Conservation (phyloP, 208 protist genomes). For the Endotrypanum monterogeii region DNA sequence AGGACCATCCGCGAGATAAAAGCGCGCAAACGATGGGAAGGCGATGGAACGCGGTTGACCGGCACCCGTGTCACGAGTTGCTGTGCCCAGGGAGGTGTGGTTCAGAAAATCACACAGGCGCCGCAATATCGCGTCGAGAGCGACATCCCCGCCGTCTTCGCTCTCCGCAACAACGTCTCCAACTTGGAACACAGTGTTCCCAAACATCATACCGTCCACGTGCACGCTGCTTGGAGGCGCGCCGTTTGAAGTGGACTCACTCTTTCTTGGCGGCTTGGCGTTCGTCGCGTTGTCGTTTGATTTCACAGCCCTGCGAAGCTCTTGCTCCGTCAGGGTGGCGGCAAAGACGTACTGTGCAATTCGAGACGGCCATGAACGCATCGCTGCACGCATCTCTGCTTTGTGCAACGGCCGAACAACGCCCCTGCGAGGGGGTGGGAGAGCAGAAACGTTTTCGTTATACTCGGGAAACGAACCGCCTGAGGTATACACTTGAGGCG, state of each 20-base stretch:
- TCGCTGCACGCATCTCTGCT: constrained; percentile 10
- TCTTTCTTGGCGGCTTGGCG: background rate
- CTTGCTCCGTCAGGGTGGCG: background rate
- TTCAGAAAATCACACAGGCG: constrained; percentile 15
- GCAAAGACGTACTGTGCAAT: constrained; percentile 27
- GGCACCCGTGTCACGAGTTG: background rate
- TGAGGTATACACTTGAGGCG: background rate
- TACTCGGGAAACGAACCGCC: background rate
- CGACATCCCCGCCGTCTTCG: background rate
- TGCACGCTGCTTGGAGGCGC: background rate
- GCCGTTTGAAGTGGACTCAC: background rate
- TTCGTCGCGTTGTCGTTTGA: background rate
- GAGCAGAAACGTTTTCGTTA: background rate
- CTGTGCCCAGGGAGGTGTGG: constrained; percentile 10
- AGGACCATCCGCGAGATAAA: constrained; percentile 16
- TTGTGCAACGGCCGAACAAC: constrained; percentile 11
- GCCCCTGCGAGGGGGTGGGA: constrained; percentile 6
- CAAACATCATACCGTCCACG: background rate
- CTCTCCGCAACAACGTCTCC: background rate
- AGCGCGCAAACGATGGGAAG: constrained; percentile 33
- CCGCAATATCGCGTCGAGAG: constrained; percentile 3
- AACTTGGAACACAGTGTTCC: background rate
- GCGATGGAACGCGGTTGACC: background rate
- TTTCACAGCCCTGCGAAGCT: background rate
- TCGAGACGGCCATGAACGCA: constrained; percentile 33